These are phyloP conservation scores for Zasmidium citrigriseum DNA, from an alignment of 2,329 filamentous ascomycete species.

Conservation along the genomic window DNA sequence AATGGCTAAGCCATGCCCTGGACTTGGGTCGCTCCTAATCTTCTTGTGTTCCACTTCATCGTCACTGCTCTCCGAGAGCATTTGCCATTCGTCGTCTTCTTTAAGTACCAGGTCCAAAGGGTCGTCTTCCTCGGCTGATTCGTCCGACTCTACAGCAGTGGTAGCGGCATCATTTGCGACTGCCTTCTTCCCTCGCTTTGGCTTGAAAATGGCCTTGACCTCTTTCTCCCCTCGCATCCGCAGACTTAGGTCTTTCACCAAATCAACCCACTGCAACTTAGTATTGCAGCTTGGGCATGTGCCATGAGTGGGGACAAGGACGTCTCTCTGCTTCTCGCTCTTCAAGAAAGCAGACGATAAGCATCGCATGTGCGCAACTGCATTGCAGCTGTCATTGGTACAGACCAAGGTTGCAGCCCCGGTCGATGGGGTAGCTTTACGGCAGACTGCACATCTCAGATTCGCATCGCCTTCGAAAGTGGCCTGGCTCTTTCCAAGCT, in stretches of 20 bases:
- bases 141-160: conserved; percentile 20
- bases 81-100: conserved; percentile 34
- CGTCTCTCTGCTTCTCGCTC: conserved; percentile 38
- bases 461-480: conserved; percentile 41
- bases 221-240: conserved; percentile 70
- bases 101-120: conserved; percentile 12
- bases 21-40: conserved; percentile 25
- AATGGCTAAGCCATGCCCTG: conserved; percentile 2
- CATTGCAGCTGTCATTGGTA: conserved; percentile 49
- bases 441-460: conserved; percentile 54
- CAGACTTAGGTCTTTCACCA: conserved; percentile 81
- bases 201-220: conserved; percentile 66
- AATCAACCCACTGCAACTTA: conserved; percentile 67
- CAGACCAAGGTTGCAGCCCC: conserved; percentile 54
- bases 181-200: conserved; percentile 21
- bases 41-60: conserved; percentile 22
- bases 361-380: conserved; percentile 58
- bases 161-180: conserved; percentile 14
- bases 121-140: conserved; percentile 23
- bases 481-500: conserved; percentile 54
- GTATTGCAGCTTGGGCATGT: conserved; percentile 69
- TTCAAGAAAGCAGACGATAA: conserved; percentile 55
- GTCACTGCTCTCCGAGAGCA: conserved; percentile 29
- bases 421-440: conserved; percentile 36
- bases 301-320: conserved; percentile 60